A percentile compares a stretch with the other conserved stretches of the same genome.
Evolutionary conservation across 73 alveolate species (phyloP).

Genomic region (Urostyla sp.): DNA sequence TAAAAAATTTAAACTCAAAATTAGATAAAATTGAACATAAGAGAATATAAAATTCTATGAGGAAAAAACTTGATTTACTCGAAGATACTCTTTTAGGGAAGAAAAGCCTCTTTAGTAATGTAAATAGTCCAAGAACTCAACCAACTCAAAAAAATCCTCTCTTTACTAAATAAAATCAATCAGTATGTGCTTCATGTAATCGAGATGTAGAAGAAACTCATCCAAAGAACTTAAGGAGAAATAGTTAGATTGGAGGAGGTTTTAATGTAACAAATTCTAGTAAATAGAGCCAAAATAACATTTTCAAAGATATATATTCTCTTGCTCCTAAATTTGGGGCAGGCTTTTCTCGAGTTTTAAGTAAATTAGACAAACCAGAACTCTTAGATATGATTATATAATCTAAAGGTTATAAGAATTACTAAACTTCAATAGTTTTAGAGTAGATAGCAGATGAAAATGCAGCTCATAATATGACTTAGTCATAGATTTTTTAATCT

Average conservation of each 20-base stretch:
- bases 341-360: constrained; percentile 53
- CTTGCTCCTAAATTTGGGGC: constrained; percentile 56
- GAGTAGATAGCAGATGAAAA: too few species aligned
- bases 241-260: constrained; percentile 20
- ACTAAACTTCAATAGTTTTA: too few species aligned
- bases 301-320: constrained; percentile 28
- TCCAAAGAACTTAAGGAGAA: constrained; percentile 13
- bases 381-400: constrained; percentile 21
- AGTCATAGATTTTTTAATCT: too few species aligned
- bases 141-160: background rate
- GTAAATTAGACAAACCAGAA: constrained; percentile 52
- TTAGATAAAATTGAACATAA: constrained; percentile 60
- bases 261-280: constrained; percentile 1
- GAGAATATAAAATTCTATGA: constrained; percentile 44
- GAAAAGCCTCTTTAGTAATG: background rate
- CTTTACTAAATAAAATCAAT: constrained; percentile 25
- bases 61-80: constrained; percentile 36
- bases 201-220: background rate
- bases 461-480: too few species aligned
- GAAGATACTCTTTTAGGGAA: constrained; percentile 32
- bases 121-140: background rate
- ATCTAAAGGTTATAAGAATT: too few species aligned
- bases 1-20: constrained; percentile 32
- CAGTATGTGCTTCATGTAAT: constrained; percentile 52
- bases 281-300: constrained; percentile 31